Conservation (phyloP, 768 basidiomycete species). For the Leccinum subgranulosum region DNA sequence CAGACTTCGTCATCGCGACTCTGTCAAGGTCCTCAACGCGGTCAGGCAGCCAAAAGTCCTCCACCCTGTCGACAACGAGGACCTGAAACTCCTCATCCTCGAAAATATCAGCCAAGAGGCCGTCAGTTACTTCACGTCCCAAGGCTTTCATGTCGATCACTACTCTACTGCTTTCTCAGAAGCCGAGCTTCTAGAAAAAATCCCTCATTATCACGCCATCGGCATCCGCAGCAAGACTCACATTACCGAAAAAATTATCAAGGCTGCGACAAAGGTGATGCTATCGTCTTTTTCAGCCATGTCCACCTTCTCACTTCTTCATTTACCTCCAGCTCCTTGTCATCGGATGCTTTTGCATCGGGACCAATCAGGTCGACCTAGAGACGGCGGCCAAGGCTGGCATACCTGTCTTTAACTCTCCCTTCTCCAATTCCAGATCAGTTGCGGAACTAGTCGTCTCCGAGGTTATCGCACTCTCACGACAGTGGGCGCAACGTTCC, state of each 20-base stretch:
- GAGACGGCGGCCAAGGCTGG: slow-evolving; percentile 77
- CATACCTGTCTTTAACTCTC: slow-evolving; percentile 98
- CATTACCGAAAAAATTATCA: slow-evolving; percentile 86
- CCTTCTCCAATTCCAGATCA: slow-evolving; percentile 97
- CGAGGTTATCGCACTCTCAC: slow-evolving; percentile 90
- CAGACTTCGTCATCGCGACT: slow-evolving; percentile 39
- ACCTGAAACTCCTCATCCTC: slow-evolving; percentile 77
- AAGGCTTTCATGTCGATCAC: slow-evolving; percentile 94
- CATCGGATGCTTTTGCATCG: slow-evolving; percentile 99
- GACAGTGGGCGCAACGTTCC: slow-evolving; percentile 87
- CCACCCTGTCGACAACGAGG: slow-evolving; percentile 80
- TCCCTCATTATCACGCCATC: slow-evolving; percentile 85
- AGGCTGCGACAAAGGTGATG: slow-evolving; percentile 81
- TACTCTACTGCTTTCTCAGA: slow-evolving; percentile 82
- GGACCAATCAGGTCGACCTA: slow-evolving; percentile 97
- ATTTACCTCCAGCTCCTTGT: slow-evolving; percentile 67
- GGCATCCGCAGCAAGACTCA: slow-evolving; percentile 98
- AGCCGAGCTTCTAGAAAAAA: slow-evolving; percentile 84
- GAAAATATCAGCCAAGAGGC: slow-evolving; percentile 96
- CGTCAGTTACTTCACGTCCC: slow-evolving; percentile 69
- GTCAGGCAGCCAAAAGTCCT: slow-evolving; percentile 65
- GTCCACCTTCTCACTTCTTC: not conserved
- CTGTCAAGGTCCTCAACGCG: slow-evolving; percentile 29
- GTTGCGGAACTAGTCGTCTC: slow-evolving; percentile 97
- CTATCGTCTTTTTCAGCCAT: not conserved